A percentile compares a stretch with the other conserved stretches of the same genome.
phyloP scores from a whole-genome alignment of 176 grass and related monocot species.

The Lolium perenne region DNA sequence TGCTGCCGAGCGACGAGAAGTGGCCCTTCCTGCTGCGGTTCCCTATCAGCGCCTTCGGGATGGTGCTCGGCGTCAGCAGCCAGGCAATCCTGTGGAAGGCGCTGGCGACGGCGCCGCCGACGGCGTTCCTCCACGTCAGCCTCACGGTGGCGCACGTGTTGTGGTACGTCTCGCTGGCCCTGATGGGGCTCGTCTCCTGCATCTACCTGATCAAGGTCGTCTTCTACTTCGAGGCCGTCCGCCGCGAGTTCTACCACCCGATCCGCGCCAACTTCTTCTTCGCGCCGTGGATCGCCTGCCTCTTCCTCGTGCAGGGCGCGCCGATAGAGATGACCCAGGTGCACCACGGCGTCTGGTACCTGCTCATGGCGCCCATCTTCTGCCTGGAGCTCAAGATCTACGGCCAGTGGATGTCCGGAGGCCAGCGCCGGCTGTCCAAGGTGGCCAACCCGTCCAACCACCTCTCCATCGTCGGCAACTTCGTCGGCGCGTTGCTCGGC shows the following conservation, averaged over 20 bases:
- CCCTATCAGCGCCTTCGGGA: slow-evolving; percentile 70
- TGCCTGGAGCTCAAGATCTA: slow-evolving; percentile 91
- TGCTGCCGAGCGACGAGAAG: slow-evolving; percentile 73
- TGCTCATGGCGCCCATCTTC: slow-evolving; percentile 72
- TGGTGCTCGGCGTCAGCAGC: slow-evolving; percentile 87
- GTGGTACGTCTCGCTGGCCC: slow-evolving; percentile 66
- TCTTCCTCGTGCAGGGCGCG: slow-evolving; percentile 66
- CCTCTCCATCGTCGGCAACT: slow-evolving; percentile 46
- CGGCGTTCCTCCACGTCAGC: slow-evolving; percentile 65
- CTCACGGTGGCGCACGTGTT: slow-evolving; percentile 59
- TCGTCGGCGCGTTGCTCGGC: slow-evolving; percentile 67
- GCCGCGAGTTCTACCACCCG: slow-evolving; percentile 87
- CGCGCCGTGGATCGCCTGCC: slow-evolving; percentile 84
- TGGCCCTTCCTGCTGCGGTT: slow-evolving; percentile 96
- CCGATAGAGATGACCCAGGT: too few relatives aligned
- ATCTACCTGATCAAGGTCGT: background rate
- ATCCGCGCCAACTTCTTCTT: slow-evolving; percentile 96
- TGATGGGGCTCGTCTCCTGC: slow-evolving; percentile 45
- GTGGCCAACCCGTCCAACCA: slow-evolving; percentile 93
- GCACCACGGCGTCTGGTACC: slow-evolving; percentile 53
- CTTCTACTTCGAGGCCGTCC: slow-evolving; percentile 87
- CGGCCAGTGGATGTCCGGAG: slow-evolving; percentile 95
- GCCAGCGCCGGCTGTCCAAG: slow-evolving; percentile 82
- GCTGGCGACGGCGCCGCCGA: slow-evolving; percentile 62
- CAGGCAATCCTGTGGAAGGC: slow-evolving; percentile 92